Evolutionary conservation across 2,329 filamentous ascomycete species (phyloP).

Genomic region (Hypoxylon sp.): DNA sequence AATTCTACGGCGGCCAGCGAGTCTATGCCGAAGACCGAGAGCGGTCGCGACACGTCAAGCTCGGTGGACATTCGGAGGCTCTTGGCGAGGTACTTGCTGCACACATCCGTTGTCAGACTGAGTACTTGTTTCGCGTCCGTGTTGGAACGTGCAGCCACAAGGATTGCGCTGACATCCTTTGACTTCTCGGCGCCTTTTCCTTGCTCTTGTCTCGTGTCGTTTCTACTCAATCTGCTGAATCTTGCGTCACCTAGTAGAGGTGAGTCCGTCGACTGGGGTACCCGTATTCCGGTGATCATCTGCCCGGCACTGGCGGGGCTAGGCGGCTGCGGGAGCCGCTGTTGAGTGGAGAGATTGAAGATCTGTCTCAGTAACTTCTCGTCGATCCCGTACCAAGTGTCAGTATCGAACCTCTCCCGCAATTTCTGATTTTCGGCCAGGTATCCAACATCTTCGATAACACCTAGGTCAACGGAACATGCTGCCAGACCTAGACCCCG

Average conservation of each 20-base stretch:
- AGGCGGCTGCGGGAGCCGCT: slow-evolving; percentile 1
- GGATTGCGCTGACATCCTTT: slow-evolving; percentile 7
- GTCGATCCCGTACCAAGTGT: slow-evolving; percentile 30
- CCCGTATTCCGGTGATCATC: slow-evolving; percentile 39
- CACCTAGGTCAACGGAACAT: slow-evolving; percentile 51
- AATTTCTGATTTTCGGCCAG: slow-evolving; percentile 37
- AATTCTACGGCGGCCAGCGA: slow-evolving; percentile 46
- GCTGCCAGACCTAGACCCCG: slow-evolving; percentile 47
- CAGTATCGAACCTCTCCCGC: slow-evolving; percentile 20
- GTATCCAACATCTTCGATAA: slow-evolving; percentile 47
- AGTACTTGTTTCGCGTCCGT: slow-evolving; percentile 32
- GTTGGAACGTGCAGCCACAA: slow-evolving; percentile 10
- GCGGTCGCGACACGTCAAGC: slow-evolving; percentile 39
- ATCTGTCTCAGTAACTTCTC: slow-evolving; percentile 32
- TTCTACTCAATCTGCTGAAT: slow-evolving; percentile 33
- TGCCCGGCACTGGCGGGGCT: slow-evolving; percentile 19
- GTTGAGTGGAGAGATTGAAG: slow-evolving; percentile 37
- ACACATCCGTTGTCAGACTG: slow-evolving; percentile 33
- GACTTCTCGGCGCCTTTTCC: background rate
- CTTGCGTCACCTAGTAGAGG: slow-evolving; percentile 39
- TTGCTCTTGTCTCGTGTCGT: background rate
- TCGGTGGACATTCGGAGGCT: slow-evolving; percentile 38
- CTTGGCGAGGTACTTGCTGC: slow-evolving; percentile 38
- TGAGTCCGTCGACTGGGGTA: slow-evolving; percentile 41
- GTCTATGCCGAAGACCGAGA: slow-evolving; percentile 44